These are phyloP conservation scores for Cystobasidium sp. DNA, from an alignment of 1,284 basidiomycete genomes.

Conservation along the genomic window DNA sequence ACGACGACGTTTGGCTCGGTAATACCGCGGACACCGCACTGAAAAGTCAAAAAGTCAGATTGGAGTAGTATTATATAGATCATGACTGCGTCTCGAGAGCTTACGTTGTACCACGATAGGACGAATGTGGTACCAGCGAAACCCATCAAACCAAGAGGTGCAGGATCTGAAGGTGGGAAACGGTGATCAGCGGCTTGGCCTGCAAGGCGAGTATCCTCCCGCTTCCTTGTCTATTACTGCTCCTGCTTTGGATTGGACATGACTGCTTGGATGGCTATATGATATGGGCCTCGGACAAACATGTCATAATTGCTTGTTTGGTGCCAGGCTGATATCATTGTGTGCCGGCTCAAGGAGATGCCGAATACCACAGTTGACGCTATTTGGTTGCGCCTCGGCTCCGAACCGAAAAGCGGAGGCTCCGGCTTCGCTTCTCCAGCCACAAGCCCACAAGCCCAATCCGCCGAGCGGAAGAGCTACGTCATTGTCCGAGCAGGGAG, in stretches of 20 bases:
- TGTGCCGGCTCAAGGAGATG: too few relatives aligned
- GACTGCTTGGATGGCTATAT: too few relatives aligned
- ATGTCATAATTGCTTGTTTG: too few relatives aligned
- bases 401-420: constrained; percentile 8
- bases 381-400: not conserved
- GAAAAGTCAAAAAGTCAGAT: not conserved
- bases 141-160: constrained; percentile 61
- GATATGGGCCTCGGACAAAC: too few relatives aligned
- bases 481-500: not conserved
- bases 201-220: too few relatives aligned
- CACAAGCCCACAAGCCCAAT: not conserved
- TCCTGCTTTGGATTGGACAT: too few relatives aligned
- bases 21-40: constrained; percentile 55
- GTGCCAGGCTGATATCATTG: too few relatives aligned
- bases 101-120: constrained; percentile 56
- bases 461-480: not conserved
- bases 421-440: constrained; percentile 1
- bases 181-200: not conserved
- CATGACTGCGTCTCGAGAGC: constrained; percentile 54
- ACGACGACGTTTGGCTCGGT: constrained; percentile 72
- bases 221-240: too few relatives aligned
- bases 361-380: too few relatives aligned
- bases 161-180: constrained; percentile 59
- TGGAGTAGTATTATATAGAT: constrained; percentile 48
- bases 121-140: constrained; percentile 64